Evolutionary conservation across 495 filamentous ascomycete species (phyloP), one percentile per base, ranked within the genome.

Genomic region (Hyphodiscus hymeniophilus): DNA sequence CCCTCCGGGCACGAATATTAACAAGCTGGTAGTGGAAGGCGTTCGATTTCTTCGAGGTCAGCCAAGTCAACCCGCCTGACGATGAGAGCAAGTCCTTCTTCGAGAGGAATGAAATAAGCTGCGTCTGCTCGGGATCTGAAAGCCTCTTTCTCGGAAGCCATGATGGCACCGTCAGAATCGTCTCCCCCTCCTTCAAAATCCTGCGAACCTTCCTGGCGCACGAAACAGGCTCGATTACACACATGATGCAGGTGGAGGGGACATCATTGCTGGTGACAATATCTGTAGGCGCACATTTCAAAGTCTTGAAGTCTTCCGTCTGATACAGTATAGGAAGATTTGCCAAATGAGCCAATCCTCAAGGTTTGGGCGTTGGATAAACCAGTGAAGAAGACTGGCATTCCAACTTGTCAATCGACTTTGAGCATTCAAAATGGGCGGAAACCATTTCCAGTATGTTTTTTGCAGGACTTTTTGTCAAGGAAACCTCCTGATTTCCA

Each of bases 11-110:
- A n/a, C n/a, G n/a, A n/a, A n/a, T n/a, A n/a, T n/a, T n/a, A n/a
- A n/a, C n/a, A n/a, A n/a, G n/a, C n/a, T n/a, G n/a, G 12, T 61
- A 98, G 90, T 96, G 94, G 92, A 94, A 95, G 86, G 80, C 86
- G 44, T 97, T 98, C 73, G 89, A 92, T 77, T 97, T 98, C 81
- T 95, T 98, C 74, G 89, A 95, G 64, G 87, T 94, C 62, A 79
- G 81, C 51, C 81, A 83, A 56, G 81, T 97, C 65, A 83, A 84
- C 63, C 75, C 86, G 48, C 72, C 84, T 44, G 85, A 89, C 63
- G 84, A 85, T 41, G 73, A 72, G 42, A 72, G 66, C 44, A 67
- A 68, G 47, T 54, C 65, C 51, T 61, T 69, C 65, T 63, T 70
- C 60, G 64, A 68, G 46, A 66, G 63, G 53, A 65, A 74, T 60